Conservation (phyloP, 2,329 filamentous ascomycete genomes). For the Fusarium pseudonygamai region DNA sequence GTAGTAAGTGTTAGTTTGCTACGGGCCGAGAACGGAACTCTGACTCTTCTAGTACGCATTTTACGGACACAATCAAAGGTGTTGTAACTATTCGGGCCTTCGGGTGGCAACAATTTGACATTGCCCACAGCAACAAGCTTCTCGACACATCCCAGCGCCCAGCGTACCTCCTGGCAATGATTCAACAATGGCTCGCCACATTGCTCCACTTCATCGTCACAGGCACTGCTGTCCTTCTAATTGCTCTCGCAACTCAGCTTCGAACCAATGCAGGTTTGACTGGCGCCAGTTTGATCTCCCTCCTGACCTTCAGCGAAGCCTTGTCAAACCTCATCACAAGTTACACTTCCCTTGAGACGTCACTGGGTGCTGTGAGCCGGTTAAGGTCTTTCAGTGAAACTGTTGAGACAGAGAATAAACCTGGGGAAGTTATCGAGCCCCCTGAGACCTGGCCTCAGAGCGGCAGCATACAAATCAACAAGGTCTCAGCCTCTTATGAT, state of each 20-base stretch:
- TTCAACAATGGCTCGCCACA: constrained; percentile 67
- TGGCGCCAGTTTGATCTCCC: constrained; percentile 51
- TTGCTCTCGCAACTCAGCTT: constrained; percentile 57
- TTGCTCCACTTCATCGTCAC: constrained; percentile 61
- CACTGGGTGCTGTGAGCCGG: constrained; percentile 33
- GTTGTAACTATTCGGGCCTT: constrained; percentile 66
- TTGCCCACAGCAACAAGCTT: constrained; percentile 56
- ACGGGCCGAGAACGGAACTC: background rate
- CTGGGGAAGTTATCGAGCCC: constrained; percentile 31
- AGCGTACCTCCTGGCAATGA: constrained; percentile 64
- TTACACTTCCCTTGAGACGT: constrained; percentile 40
- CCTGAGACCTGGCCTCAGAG: constrained; percentile 45
- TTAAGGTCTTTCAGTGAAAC: constrained; percentile 40
- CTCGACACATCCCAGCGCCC: constrained; percentile 66
- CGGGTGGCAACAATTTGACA: constrained; percentile 53
- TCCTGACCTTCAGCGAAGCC: constrained; percentile 47
- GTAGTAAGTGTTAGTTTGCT: constrained; percentile 31
- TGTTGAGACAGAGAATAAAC: constrained; percentile 37
- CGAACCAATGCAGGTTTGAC: constrained; percentile 50
- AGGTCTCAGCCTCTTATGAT: constrained; percentile 49
- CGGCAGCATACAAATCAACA: constrained; percentile 45
- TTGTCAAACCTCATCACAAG: constrained; percentile 30
- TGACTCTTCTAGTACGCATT: constrained; percentile 53
- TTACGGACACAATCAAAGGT: constrained; percentile 65
- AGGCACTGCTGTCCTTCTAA: constrained; percentile 57